Conservation (phyloP, 108 stramenopile species). For the Cyclotella kingstonii region DNA sequence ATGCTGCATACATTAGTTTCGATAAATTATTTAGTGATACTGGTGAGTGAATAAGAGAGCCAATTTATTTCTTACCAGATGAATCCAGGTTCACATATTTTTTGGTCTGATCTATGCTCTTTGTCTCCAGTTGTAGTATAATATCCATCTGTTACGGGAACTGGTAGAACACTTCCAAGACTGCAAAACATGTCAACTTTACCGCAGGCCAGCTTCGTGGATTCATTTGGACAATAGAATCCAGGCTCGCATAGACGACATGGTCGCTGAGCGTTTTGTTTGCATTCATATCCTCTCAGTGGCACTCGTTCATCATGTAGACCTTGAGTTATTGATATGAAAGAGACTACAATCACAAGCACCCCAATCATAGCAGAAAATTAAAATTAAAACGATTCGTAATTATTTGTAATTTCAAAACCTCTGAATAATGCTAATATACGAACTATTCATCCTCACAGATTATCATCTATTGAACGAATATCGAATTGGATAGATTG, state of each 20-base stretch:
- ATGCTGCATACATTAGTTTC: too few relatives aligned
- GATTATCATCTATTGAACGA: too few relatives aligned
- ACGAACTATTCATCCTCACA: too few relatives aligned
- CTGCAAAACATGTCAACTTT: constrained; percentile 20
- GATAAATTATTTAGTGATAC: too few relatives aligned
- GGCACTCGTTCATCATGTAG: constrained; percentile 17
- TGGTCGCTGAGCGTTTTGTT: constrained; percentile 28
- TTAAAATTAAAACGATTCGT: too few relatives aligned
- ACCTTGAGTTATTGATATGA: too few relatives aligned
- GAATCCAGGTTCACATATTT: constrained; percentile 14
- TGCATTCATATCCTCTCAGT: constrained; percentile 34
- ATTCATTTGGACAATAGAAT: constrained; percentile 18
- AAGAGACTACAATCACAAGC: too few relatives aligned
- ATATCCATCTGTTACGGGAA: constrained; percentile 13
- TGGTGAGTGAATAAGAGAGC: too few relatives aligned
- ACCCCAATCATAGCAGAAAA: too few relatives aligned
- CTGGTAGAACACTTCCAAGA: constrained; percentile 26
- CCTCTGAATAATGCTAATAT: too few relatives aligned
- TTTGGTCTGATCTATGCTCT: constrained; percentile 10
- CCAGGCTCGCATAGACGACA: constrained; percentile 27
- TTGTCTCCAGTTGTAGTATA: constrained; percentile 15
- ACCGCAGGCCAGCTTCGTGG: constrained; percentile 26
- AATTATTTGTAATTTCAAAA: too few relatives aligned
- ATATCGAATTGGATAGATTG: too few relatives aligned
- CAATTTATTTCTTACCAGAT: constrained; percentile 23